Evolutionary conservation across 2,329 filamentous ascomycete species (phyloP), one percentile per base, ranked within the genome.

Genomic region (Nannizziopsis arthrosporioides): DNA sequence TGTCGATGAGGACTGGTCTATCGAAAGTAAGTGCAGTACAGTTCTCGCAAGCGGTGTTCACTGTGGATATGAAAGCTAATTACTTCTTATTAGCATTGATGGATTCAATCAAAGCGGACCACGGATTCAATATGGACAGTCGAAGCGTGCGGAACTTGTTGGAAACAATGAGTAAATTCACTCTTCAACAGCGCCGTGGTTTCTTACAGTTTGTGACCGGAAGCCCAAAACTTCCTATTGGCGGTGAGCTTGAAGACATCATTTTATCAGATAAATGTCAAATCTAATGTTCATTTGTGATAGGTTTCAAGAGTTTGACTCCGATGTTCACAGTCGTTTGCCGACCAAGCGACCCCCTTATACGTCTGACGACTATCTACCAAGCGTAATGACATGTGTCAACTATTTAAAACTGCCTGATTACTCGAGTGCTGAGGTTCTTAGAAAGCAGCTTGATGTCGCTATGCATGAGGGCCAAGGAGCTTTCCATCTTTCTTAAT

Each of bases 271-370:
- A 2, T 12, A 19, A 10, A 19, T 30, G 5, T 2, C 14, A 14
- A 15, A 30, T 42, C 18, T 11, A 27, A n/a, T 7, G 6, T 38
- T 51, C 27, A 52, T 44, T 22, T 11, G 34, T 8, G 30, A 15
- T 18, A 95, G 89, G 92, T 51, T 98, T 98, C 77, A 94, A 93
- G 71, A 85, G 82, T 65, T 78, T 98, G 53, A 96, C 88, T 1
- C 92, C 92, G 15, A 95, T 96, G 82, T 96, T 98, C 64, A 98
- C 92, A 2, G 92, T 98, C 53, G 92, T 98, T 38, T 96, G 92
- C 75, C 95, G 95, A 67, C 90, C 90, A n/a, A 94, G 86, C 65
- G 92, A 98, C 62, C 81, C 87, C 92, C 92, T 1, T 92, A 89
- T 65, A 84, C 82, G 2, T 90, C 90, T 3, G 92, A 98, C 61